Evolutionary conservation across 2,329 filamentous ascomycete genomes (phyloP), one percentile per base, ranked within the genome.

Genomic region (Chalara sp.): DNA sequence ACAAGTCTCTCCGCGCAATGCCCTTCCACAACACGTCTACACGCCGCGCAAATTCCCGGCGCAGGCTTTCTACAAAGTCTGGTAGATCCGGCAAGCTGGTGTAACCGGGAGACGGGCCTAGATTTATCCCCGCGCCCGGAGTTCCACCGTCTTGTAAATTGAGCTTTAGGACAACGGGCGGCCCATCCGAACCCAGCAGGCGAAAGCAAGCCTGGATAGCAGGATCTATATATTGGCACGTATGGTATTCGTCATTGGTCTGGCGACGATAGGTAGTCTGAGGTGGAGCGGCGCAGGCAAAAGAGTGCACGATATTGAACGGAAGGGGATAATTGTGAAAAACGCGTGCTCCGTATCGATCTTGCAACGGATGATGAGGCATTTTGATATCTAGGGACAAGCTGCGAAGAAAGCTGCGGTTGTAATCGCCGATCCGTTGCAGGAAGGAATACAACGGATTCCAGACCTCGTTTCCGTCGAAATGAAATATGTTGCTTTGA

Each of bases 151-250:
- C 21, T 13, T 29, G 13, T 6, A 32, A 30, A 45, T 30, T 45
- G 12, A 45, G 29, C 6, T 13, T 11, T 13, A 45, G 29, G 12
- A 5, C 32, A 30, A 32, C 12, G 6, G 7, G 43, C 8, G 13
- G 32, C 5, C 8, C 29, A 10, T 11, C 29, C 10, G 7, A 30
- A 32, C 43, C 43, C 12, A 45, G 29, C 12, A 45, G 13, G 32
- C 43, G 43, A 30, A 45, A 45, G 28, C 43, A 45, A 32, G 43
- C 43, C 29, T 45, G 13, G 6, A 45, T 45, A 45, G 43, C 43
- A 45, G 43, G 43, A 32, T 32, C 29, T 12, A 45, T 30, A 32
- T 45, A 45, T 30, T 29, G 43, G 21, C 21, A 21, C 3, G 21
- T 3, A 3, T 21, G 3, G 21, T 21, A 21, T 21, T 3, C 21